phyloP scores from a whole-genome alignment of 768 basidiomycete genomes.

The Lactarius deliciosus region DNA sequence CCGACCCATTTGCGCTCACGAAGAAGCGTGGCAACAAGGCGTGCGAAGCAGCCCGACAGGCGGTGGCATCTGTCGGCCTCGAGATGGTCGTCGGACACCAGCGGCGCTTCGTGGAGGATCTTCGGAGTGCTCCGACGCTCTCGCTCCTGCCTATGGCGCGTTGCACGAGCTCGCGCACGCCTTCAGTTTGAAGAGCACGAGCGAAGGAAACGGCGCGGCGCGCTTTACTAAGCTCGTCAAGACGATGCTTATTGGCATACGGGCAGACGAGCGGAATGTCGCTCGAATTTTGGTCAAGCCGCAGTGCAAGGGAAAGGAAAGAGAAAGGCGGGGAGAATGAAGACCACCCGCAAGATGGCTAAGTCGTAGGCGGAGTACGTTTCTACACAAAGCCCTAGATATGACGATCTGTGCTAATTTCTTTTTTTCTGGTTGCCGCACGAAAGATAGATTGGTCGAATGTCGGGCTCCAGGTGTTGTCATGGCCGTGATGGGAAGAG shows the following conservation, averaged over 20 bases:
- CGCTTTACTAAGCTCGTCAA: constrained; percentile 61
- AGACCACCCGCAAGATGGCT: too few species aligned
- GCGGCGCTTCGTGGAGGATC: constrained; percentile 42
- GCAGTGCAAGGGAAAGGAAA: too few species aligned
- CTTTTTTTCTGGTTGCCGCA: constrained; percentile 1
- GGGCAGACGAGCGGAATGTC: constrained; percentile 38
- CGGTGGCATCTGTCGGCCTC: constrained; percentile 36
- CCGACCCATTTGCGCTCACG: constrained; percentile 52
- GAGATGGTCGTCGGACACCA: constrained; percentile 60
- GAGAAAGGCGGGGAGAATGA: too few species aligned
- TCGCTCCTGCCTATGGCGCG: constrained; percentile 71
- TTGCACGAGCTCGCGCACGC: constrained; percentile 39
- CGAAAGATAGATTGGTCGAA: constrained; percentile 44
- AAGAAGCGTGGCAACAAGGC: constrained; percentile 70
- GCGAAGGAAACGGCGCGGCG: constrained; percentile 63
- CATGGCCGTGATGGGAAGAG: constrained; percentile 85
- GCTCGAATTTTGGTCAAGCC: too few species aligned
- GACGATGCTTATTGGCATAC: constrained; percentile 46
- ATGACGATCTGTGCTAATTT: neutral
- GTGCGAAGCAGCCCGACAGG: constrained; percentile 45
- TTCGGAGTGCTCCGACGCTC: constrained; percentile 57
- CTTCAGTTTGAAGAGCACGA: constrained; percentile 79
- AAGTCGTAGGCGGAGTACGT: neutral
- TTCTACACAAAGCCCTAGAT: neutral
- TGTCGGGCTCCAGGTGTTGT: constrained; percentile 83